Base-by-base conservation (phyloP, 202 grass and related monocot genomes). In the Dendrocalamus latiflorus region DNA sequence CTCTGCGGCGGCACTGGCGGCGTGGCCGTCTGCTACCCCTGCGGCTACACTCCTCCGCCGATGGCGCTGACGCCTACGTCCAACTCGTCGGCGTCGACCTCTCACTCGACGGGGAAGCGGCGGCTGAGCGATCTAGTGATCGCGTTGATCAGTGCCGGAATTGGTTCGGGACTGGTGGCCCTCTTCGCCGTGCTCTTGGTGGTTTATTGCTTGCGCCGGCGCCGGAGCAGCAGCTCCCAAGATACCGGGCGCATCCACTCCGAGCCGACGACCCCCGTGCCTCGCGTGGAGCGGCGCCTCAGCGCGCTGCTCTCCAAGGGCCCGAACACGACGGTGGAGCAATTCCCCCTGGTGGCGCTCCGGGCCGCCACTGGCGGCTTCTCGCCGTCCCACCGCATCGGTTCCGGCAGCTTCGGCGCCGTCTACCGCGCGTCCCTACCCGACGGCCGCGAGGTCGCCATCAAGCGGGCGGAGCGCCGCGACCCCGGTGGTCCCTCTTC, bases 331-430 rank as follows among this genome's bases (percentile, higher is more conserved):
- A 93, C 89, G 39, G 85, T 93, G 13, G 92, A 94, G 85, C 91
- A 97, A 58, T 97, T 94, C 78, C 90, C 92, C 0, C 74, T 97
- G 72, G 49, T 12, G 8, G 61, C 79, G 54, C 90, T 97, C 82
- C 86, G 79, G 10, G 67, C 51, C 30, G 94, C 58, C 60, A 97
- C 95, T 4, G 72, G n/a, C 43, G 74, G 43, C 10, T 98, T 94
- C 82, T 88, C 86, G 0, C 78, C 86, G 12, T 38, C 75, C 10
- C 86, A 91, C 51, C 89, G 86, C 75, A 86, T 93, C 81, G 95
- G 90, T 5, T 94, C 95, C 70, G 95, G 92, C 50, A 88, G 95
- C 79, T 98, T 98, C 80, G 95, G 95, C 50, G 62, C 59, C 11
- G 95, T 98, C 28, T 94, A 98, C 85, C 88, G 88, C 43, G 92